phyloP scores from a whole-genome alignment of 2,329 filamentous ascomycete genomes.

The Verticillium nonalfalfae region DNA sequence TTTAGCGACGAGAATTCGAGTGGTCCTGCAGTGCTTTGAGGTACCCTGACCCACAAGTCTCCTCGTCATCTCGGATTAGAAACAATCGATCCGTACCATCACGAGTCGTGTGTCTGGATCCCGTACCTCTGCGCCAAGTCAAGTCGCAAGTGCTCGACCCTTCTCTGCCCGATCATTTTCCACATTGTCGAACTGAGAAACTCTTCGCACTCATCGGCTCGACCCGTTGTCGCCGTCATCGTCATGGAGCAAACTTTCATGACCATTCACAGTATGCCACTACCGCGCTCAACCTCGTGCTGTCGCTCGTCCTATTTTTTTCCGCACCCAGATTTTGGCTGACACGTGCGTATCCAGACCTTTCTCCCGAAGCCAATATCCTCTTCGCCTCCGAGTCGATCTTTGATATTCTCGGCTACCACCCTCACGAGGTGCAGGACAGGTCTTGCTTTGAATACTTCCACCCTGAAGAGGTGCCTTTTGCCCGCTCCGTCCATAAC shows the following conservation, averaged over 20 bases:
- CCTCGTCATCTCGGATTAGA: background rate
- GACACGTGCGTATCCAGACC: constrained; percentile 34
- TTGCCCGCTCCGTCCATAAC: constrained; percentile 66
- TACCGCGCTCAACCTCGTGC: constrained; percentile 1
- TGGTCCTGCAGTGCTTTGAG: background rate
- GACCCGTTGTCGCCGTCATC: constrained; percentile 3
- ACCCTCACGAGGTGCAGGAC: constrained; percentile 67
- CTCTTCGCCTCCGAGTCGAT: constrained; percentile 82
- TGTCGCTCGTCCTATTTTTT: constrained; percentile 1
- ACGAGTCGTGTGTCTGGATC: background rate
- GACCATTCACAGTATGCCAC: constrained; percentile 72
- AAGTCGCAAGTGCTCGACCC: background rate
- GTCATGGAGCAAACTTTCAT: constrained; percentile 83
- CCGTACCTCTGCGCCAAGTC: background rate
- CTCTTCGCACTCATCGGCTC: background rate
- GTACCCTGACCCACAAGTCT: background rate
- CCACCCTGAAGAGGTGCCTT: constrained; percentile 72
- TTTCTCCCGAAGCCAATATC: constrained; percentile 69
- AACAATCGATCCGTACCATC: background rate
- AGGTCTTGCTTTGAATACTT: constrained; percentile 82
- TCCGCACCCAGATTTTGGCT: constrained; percentile 1
- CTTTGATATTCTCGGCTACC: constrained; percentile 74
- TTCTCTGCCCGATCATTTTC: background rate
- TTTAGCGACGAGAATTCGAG: background rate
- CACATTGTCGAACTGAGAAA: background rate